A percentile compares a stretch with the other conserved stretches of the same genome.
phyloP scores from a whole-genome alignment of 2,329 filamentous ascomycete species.

The Penicillium sclerotiorum region DNA sequence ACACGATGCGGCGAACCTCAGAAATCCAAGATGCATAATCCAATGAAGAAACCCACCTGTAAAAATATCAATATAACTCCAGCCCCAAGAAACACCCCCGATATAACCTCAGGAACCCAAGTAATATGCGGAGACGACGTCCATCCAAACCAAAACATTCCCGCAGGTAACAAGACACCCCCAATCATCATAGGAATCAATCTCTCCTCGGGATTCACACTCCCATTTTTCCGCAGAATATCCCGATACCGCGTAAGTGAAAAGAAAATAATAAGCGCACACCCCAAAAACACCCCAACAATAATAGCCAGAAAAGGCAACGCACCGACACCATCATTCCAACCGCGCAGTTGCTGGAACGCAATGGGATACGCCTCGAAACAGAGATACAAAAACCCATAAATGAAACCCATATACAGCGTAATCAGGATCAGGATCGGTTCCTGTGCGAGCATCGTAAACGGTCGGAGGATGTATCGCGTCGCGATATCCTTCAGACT shows the following conservation, averaged over 20 bases:
- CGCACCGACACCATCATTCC: conserved; percentile 45
- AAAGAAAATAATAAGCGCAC: conserved; percentile 31
- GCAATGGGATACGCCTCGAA: conserved; percentile 43
- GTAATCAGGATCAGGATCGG: conserved; percentile 52
- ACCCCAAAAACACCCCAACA: conserved; percentile 44
- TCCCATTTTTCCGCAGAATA: conserved; percentile 18
- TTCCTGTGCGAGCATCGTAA: conserved; percentile 29
- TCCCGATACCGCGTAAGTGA: conserved; percentile 37
- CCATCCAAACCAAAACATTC: conserved; percentile 54
- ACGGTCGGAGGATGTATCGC: conserved; percentile 1
- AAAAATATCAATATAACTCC: conserved; percentile 7
- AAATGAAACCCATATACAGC: conserved; percentile 41
- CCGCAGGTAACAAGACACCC: conserved; percentile 43
- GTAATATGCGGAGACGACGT: conserved; percentile 41
- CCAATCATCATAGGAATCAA: conserved; percentile 49
- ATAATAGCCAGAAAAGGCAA: conserved; percentile 52
- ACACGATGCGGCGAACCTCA: no score
- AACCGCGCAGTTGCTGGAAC: conserved; percentile 47
- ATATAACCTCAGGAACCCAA: conserved; percentile 35
- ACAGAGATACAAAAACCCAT: conserved; percentile 33
- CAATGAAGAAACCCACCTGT: background rate
- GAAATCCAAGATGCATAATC: no score
- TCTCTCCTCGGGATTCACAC: conserved; percentile 44
- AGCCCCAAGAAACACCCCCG: background rate
- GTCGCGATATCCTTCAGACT: conserved; percentile 1